Conservation (phyloP, 2,329 filamentous ascomycete genomes). For the Pochonia chlamydosporia region DNA sequence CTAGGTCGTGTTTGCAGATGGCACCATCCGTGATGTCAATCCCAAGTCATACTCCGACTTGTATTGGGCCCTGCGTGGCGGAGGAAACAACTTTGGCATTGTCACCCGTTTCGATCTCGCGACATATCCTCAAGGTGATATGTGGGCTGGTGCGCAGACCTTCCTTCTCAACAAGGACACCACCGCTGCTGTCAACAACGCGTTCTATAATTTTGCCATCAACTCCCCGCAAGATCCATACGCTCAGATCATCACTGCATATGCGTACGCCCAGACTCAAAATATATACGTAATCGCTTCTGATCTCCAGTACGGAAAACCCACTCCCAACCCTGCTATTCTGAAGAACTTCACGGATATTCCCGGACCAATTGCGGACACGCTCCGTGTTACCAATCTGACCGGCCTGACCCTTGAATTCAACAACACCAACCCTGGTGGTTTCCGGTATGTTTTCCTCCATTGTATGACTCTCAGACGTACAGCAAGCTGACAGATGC, state of each 20-base stretch:
- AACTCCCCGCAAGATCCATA: slow-evolving; percentile 15
- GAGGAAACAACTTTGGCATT: slow-evolving; percentile 52
- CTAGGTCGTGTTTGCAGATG: slow-evolving; percentile 37
- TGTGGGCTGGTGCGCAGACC: slow-evolving; percentile 30
- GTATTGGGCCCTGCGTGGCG: slow-evolving; percentile 52
- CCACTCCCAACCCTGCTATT: slow-evolving; percentile 12
- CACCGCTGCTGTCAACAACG: slow-evolving; percentile 13
- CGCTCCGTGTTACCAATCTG: slow-evolving; percentile 13
- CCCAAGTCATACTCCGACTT: slow-evolving; percentile 39
- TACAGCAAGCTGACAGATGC: neutral
- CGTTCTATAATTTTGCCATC: slow-evolving; percentile 16
- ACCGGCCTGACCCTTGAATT: slow-evolving; percentile 15
- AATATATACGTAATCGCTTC: slow-evolving; percentile 13
- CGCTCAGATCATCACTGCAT: slow-evolving; percentile 17
- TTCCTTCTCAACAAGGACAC: slow-evolving; percentile 14
- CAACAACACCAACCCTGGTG: slow-evolving; percentile 15
- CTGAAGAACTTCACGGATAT: slow-evolving; percentile 15
- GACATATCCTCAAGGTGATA: slow-evolving; percentile 27
- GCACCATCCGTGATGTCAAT: slow-evolving; percentile 35
- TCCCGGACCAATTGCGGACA: slow-evolving; percentile 13
- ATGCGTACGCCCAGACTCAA: slow-evolving; percentile 14
- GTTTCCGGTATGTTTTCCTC: slow-evolving; percentile 15
- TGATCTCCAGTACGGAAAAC: slow-evolving; percentile 15
- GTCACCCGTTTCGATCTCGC: slow-evolving; percentile 43
- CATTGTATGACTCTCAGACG: neutral